Percentiles rank a stretch among this genome's conserved stretches.
Conservation (phyloP, 1,284 basidiomycete genomes). For the Ustilago cynodontis region DNA sequence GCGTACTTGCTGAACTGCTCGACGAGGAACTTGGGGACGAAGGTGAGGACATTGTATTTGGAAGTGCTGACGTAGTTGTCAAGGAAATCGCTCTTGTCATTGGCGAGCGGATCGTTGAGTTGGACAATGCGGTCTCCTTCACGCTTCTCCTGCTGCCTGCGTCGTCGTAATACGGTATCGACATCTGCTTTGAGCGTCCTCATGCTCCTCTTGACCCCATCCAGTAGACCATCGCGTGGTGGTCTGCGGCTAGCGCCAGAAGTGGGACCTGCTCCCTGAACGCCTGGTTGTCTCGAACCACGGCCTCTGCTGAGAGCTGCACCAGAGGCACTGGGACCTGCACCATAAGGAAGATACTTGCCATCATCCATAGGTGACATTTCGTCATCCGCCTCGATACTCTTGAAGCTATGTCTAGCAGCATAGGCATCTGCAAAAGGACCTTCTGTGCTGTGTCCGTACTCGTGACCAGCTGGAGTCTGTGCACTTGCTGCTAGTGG, state of each 20-base stretch:
- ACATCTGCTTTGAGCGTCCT: conserved; percentile 52
- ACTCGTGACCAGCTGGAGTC: conserved; percentile 51
- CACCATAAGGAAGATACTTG: conserved; percentile 27
- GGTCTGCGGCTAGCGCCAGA: conserved; percentile 40
- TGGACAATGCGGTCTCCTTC: conserved; percentile 60
- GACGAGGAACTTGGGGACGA: conserved; percentile 89
- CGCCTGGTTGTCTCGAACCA: conserved; percentile 13
- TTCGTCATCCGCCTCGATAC: conserved; percentile 68
- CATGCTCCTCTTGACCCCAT: conserved; percentile 52
- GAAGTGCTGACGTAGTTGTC: conserved; percentile 90
- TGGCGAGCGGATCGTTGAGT: conserved; percentile 65
- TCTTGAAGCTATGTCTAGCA: conserved; percentile 55
- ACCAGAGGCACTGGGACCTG: not conserved
- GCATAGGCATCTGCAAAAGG: conserved; percentile 62
- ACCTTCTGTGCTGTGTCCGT: conserved; percentile 24
- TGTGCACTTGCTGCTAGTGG: conserved; percentile 50
- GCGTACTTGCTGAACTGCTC: conserved; percentile 99
- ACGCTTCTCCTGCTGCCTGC: conserved; percentile 42
- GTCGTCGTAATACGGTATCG: conserved; percentile 47
- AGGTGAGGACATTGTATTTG: conserved; percentile 92
- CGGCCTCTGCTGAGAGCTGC: not conserved
- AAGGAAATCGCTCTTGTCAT: conserved; percentile 60
- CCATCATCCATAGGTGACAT: conserved; percentile 37
- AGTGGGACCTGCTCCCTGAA: conserved; percentile 23
- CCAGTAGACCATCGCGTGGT: conserved; percentile 51